Base-by-base conservation (phyloP, 768 basidiomycete genomes). In the Cystoderma amianthinum region DNA sequence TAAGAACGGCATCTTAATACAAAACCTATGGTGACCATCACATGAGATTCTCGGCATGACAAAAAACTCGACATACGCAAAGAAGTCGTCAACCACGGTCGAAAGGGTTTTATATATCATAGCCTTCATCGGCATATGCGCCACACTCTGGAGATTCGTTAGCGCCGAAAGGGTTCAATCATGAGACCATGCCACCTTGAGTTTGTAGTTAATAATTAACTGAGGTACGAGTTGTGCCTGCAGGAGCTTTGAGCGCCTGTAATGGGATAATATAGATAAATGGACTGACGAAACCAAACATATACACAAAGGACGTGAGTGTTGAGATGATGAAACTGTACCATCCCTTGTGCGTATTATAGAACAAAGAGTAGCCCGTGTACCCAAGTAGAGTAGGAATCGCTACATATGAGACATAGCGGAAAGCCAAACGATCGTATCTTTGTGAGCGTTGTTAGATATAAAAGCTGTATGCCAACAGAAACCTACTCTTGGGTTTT, bases 111-210 rank as follows among this genome's bases (percentile, higher is more conserved):
- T 96, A 72, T 92, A 95, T 50, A 93, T 82, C 89, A 98, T 92
- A 3, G 94, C 87, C 60, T 94, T 96, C 85, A 96, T 94, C 15
- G 94, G 94, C 85, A 98, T 92, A 59, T 98, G 95, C 34, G 95
- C 86, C 24, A 96, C 93, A 59, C 85, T 91, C 85, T 93, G 65
- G 41, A 11, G 35, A 30, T 16, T 22, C 24, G 9, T 17, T 13
- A 15, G 28, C 28, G 15, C 28, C 9, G 10, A 43, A 39, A 38
- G 24, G 19, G 16, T 17, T 44, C 10, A 9, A 30, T 30, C 9
- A n/a, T 32, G 43, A 44, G 45, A 42, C 39, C 55, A 57, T 45
- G 38, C 73, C 64, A 85, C 83, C 85, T 93, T 93, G 45, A 98
- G 75, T 62, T 95, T 95, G 67, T 94, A 96, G 66, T 96, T 96